phyloP scores from a whole-genome alignment of 169 alveolate species.

The Prorocentrum cordatum region DNA sequence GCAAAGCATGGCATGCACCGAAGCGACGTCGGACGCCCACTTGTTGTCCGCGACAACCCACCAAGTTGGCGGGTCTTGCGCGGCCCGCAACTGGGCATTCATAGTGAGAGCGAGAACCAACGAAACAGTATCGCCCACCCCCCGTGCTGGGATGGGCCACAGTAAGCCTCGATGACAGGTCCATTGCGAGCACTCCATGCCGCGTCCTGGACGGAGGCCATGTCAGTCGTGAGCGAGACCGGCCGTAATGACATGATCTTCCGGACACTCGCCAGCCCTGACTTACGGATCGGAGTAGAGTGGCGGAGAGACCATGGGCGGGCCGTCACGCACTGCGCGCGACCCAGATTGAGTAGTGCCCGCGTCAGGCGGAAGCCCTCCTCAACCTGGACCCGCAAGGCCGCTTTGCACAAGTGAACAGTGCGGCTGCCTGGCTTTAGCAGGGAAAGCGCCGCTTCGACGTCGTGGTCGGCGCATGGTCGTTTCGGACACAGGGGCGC shows the following conservation, averaged over 20 bases:
- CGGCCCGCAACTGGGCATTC: not conserved
- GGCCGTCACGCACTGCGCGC: not conserved
- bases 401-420: too few relatives aligned
- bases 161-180: not conserved
- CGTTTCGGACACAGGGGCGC: too few relatives aligned
- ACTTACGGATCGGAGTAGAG: not conserved
- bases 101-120: not conserved
- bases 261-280: not conserved
- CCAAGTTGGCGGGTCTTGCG: not conserved
- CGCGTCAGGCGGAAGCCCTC: too few relatives aligned
- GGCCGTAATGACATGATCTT: not conserved
- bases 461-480: too few relatives aligned
- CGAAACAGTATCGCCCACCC: not conserved
- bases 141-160: conserved; percentile 1
- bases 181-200: not conserved
- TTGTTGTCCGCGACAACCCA: not conserved
- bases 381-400: too few relatives aligned
- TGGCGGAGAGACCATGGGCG: not conserved
- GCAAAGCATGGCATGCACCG: not conserved
- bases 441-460: too few relatives aligned
- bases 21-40: conserved; percentile 11
- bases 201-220: not conserved
- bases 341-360: too few relatives aligned
- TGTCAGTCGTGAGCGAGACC: not conserved
- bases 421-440: too few relatives aligned